phyloP scores from a whole-genome alignment of 371 early-diverging fungal species.

The Dichotomocladium elegans region DNA sequence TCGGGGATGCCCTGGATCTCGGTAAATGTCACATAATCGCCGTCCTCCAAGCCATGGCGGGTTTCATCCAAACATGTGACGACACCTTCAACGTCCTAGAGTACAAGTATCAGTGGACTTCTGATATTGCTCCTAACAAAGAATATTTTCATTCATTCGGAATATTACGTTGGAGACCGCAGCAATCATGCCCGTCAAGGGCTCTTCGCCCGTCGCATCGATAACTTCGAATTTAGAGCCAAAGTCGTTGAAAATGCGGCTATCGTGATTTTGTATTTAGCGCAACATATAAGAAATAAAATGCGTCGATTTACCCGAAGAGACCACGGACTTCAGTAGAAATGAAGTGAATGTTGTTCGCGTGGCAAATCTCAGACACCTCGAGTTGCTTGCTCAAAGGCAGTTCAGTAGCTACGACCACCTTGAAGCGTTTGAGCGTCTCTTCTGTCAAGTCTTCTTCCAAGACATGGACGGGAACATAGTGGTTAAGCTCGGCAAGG shows the following conservation, averaged over 20 bases:
- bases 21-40: constrained; percentile 91
- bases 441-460: constrained; percentile 75
- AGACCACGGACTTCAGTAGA: constrained; percentile 92
- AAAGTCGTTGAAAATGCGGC: constrained; percentile 95
- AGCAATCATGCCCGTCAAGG: constrained; percentile 93
- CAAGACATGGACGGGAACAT: constrained; percentile 90
- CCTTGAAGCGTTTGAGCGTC: constrained; percentile 74
- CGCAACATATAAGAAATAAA: no score
- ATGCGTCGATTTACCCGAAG: constrained; percentile 80
- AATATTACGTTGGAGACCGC: constrained; percentile 65
- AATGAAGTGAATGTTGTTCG: constrained; percentile 87
- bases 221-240: constrained; percentile 83
- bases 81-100: constrained; percentile 77
- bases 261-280: no score
- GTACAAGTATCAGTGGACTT: background rate
- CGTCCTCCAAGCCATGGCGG: constrained; percentile 96
- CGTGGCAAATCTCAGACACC: constrained; percentile 87
- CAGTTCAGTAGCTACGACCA: constrained; percentile 85
- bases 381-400: constrained; percentile 78
- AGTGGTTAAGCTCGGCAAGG: constrained; percentile 96
- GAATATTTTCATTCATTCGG: background rate
- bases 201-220: constrained; percentile 96
- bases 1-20: constrained; percentile 93
- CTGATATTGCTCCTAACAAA: background rate
- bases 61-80: constrained; percentile 96